phyloP scores from a whole-genome alignment of 2,329 filamentous ascomycete species.

The Eutypa lata region DNA sequence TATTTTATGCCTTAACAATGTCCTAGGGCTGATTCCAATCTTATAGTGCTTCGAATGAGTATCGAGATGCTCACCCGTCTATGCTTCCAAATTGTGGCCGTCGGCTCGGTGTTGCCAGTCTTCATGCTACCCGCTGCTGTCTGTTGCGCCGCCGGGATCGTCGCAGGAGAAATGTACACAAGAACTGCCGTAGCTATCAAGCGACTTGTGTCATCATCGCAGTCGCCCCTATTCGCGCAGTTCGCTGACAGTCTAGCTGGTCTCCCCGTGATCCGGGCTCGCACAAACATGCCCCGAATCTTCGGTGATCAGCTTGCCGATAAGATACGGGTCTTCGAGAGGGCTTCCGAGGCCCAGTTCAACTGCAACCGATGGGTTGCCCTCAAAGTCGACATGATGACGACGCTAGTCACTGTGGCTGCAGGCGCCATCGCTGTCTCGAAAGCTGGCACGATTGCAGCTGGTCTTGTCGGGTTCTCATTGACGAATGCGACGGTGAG shows the following conservation, averaged over 20 bases:
- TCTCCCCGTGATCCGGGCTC: conserved; percentile 49
- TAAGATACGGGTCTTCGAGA: conserved; percentile 44
- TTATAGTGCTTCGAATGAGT: conserved; percentile 38
- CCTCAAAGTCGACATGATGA: conserved; percentile 52
- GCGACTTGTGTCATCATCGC: conserved; percentile 36
- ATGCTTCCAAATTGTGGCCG: conserved; percentile 33
- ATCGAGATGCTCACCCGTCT: conserved; percentile 36
- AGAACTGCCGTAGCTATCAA: conserved; percentile 41
- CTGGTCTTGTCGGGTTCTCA: conserved; percentile 55
- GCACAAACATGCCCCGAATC: conserved; percentile 42
- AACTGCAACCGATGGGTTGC: conserved; percentile 58
- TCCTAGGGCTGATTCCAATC: no score
- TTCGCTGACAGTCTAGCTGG: conserved; percentile 52
- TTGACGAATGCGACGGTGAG: conserved; percentile 50
- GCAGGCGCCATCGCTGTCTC: conserved; percentile 52
- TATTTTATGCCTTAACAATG: no score
- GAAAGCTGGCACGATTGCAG: conserved; percentile 43
- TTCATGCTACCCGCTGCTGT: conserved; percentile 40
- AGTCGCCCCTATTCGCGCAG: conserved; percentile 55
- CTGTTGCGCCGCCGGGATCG: conserved; percentile 34
- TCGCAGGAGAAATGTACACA: conserved; percentile 42
- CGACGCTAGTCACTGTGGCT: conserved; percentile 47
- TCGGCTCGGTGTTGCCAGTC: conserved; percentile 40
- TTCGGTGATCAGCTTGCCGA: conserved; percentile 50
- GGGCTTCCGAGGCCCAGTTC: conserved; percentile 46